Evolutionary conservation across 179 eudicot genomes (phyloP), one percentile per base, ranked within the genome.

Genomic region (Drosera spatulata): DNA sequence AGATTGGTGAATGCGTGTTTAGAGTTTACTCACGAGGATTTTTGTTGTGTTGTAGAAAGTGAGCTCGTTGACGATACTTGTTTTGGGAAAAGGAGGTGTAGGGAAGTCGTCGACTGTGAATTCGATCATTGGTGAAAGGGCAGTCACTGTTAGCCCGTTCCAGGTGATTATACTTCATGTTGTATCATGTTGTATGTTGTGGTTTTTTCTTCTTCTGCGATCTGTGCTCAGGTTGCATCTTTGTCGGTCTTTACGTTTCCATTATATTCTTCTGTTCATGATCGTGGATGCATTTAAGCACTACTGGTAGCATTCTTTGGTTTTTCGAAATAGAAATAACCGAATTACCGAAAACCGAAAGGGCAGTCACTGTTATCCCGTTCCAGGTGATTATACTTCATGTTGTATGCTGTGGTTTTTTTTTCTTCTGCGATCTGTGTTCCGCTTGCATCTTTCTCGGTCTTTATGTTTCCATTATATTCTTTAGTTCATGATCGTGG

Each of bases 21-120:
- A 55, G 33, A 0, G 56, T 49, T 33, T 47, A 55, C 48, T 72
- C 13, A 13, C 5, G 45, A 53, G 9, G 37, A 12, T 55, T 6
- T 45, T 41, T 8, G 7, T 14, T 46, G 43, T 65, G 40, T 11
- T 56, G 69, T 63, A 89, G 97, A 61, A 82, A 76, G 97, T 89
- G 11, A 71, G 64, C 71, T 78, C 87, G 10, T 69, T 93, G 82
- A 93, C 99, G 5, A 85, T 93, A 66, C 91, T 93, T 44, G 88
- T 93, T 10, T 81, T 93, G 95, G 99, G 99, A 55, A 93, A 93
- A 83, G 84, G 99, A 3, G 99, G 99, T 60, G 97, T 93, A 64
- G 99, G 99, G 54, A 93, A 93, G 69, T 93, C 99, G 10, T 93
- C 99, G 1, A 89, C 94, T 5, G 82, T 93, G 61, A 93, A 93